Base-by-base conservation (phyloP, 2,329 filamentous ascomycete genomes). In the Bipolaris victoriae region DNA sequence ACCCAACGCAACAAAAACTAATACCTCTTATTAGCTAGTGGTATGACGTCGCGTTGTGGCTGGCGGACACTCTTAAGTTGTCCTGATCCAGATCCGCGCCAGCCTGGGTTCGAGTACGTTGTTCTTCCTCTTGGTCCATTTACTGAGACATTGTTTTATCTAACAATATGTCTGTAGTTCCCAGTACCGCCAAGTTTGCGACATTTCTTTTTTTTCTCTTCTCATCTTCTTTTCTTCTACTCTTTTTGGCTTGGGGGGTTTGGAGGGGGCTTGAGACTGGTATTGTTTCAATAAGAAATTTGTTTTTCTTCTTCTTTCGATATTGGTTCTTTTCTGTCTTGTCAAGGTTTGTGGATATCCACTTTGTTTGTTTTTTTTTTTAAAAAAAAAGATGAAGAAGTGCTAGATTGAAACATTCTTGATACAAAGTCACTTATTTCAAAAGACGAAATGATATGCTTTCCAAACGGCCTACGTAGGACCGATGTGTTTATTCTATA, bases 31-130 rank as follows among this genome's bases (percentile, higher is more conserved):
- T 18, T n/a, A 50, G 49, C 66, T 68, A 68, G 66, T 65, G 66
- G 66, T 68, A 68, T 68, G 66, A 68, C 66, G 66, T 67, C 66
- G 65, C 66, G 66, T 68, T 68, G 66, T 68, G 66, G 66, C 61
- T 68, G 64, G 65, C 65, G 62, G 62, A 52, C 54, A 66, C 39
- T 50, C 2, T 18, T 24, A 45, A 33, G 31, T 59, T 56, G 44
- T 61, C 60, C 56, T 33, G 56, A 62, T 62, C 58, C 54, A 57
- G 62, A 66, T 68, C 65, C 66, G 66, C 65, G 66, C 64, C 64
- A 68, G 66, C 66, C 66, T 66, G 66, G 65, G 66, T 67, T 68
- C 64, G 66, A 67, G 60, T 65, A 61, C 60, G 60, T 59, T 57
- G 11, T 18, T 26, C 11, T n/a, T 37, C n/a, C 35, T 39, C 37